phyloP scores from a whole-genome alignment of 441 rosid genomes.

The Manihot esculenta region DNA sequence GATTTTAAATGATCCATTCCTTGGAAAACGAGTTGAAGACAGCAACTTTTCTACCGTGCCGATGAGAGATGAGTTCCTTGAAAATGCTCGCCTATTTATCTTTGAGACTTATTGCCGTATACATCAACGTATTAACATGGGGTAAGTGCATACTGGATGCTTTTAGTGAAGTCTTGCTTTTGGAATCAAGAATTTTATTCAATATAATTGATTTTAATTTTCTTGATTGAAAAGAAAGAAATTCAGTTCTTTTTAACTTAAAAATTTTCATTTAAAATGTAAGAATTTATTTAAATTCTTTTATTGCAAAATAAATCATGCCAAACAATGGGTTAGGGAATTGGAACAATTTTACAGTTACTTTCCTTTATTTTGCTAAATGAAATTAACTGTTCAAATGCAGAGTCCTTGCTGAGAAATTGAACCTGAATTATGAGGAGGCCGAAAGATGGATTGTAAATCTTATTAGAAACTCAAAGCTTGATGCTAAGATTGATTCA shows the following conservation, averaged over 20 bases:
- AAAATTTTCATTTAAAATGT: no score
- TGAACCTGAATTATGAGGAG: conserved; percentile 84
- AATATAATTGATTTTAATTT: no score
- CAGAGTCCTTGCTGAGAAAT: conserved; percentile 92
- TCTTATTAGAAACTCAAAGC: conserved; percentile 86
- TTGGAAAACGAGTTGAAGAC: conserved; percentile 85
- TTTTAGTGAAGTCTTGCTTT: not conserved
- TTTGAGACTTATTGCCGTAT: conserved; percentile 94
- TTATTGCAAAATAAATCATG: no score
- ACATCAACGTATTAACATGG: conserved; percentile 94
- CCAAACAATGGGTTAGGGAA: no score
- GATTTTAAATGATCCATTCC: conserved; percentile 95
- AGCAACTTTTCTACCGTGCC: conserved; percentile 77
- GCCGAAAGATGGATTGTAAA: conserved; percentile 99
- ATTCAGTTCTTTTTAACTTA: no score
- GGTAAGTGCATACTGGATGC: conserved; percentile 39
- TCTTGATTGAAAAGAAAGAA: no score
- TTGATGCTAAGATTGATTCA: conserved; percentile 93
- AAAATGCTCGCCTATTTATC: conserved; percentile 93
- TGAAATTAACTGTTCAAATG: conserved; percentile 7
- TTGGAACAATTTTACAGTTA: not conserved
- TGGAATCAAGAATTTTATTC: no score
- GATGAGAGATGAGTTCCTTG: conserved; percentile 89
- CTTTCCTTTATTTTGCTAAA: conserved; percentile 6
- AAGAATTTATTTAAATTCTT: no score